Evolutionary conservation across 768 basidiomycete genomes (phyloP).

Genomic region (Kwoniella sp.): DNA sequence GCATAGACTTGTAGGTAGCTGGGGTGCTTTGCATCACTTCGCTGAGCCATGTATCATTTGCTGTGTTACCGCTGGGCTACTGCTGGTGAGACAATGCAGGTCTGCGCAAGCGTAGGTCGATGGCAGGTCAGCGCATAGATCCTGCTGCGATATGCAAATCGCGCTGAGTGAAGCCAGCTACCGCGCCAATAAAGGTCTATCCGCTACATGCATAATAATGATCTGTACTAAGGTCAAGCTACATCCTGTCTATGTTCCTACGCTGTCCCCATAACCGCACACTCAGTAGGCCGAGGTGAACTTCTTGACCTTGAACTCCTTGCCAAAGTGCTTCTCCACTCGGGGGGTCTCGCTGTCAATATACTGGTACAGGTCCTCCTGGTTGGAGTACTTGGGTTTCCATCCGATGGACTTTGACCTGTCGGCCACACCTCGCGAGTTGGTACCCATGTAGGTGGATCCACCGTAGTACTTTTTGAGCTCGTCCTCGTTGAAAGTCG

Average conservation of each 20-base stretch:
- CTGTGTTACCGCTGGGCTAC: too few relatives aligned
- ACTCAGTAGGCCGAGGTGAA: slow-evolving; percentile 6
- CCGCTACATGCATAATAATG: neutral
- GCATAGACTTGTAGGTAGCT: too few relatives aligned
- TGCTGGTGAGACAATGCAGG: too few relatives aligned
- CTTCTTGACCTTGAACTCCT: slow-evolving; percentile 6
- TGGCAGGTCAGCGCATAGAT: too few relatives aligned
- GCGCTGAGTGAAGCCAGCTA: too few relatives aligned
- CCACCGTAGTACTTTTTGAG: slow-evolving; percentile 46
- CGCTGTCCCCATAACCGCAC: neutral
- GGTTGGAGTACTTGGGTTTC: slow-evolving; percentile 38
- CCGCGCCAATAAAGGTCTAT: too few relatives aligned
- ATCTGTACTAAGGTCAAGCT: neutral
- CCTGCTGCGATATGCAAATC: too few relatives aligned
- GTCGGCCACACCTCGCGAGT: slow-evolving; percentile 38
- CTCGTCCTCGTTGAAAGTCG: slow-evolving; percentile 39
- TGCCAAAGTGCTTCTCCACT: slow-evolving; percentile 26
- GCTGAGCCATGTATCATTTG: too few relatives aligned
- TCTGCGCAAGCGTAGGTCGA: too few relatives aligned
- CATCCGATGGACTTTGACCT: slow-evolving; percentile 45
- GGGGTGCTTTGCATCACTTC: too few relatives aligned
- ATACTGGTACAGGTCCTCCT: slow-evolving; percentile 21
- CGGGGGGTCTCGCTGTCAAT: slow-evolving; percentile 25
- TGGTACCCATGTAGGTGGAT: slow-evolving; percentile 29
- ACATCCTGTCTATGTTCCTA: neutral